Evolutionary conservation across 495 filamentous ascomycete species (phyloP).

Genomic region (Annulohypoxylon maeteangense): DNA sequence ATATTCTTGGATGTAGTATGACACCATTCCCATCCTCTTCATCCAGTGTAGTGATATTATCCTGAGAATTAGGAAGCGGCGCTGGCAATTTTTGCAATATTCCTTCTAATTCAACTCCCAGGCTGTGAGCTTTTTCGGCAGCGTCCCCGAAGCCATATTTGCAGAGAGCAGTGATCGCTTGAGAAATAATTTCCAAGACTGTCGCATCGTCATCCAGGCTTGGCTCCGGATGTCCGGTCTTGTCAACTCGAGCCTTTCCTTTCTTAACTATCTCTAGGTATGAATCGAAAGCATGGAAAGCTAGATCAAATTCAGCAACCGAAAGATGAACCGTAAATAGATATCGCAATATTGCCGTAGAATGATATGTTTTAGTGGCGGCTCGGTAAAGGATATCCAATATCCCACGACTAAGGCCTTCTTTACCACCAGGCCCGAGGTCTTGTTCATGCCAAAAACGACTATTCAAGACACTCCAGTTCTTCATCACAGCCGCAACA

Average conservation of each 20-base stretch:
- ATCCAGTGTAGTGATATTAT: conserved; percentile 39
- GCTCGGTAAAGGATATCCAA: conserved; percentile 88
- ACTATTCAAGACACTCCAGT: conserved; percentile 85
- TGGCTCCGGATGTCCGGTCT: conserved; percentile 75
- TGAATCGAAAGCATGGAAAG: conserved; percentile 85
- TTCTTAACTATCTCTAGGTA: conserved; percentile 87
- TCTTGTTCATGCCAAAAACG: conserved; percentile 79
- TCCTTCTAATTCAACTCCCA: conserved; percentile 72
- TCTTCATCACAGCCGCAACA: conserved; percentile 79
- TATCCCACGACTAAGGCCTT: conserved; percentile 73
- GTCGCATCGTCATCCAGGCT: conserved; percentile 81
- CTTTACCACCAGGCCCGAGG: conserved; percentile 80
- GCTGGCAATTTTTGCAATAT: conserved; percentile 60
- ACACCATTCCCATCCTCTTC: conserved; percentile 51
- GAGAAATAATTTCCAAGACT: conserved; percentile 77
- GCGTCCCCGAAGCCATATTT: conserved; percentile 78
- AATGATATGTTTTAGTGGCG: conserved; percentile 92
- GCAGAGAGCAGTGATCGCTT: conserved; percentile 83
- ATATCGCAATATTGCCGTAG: conserved; percentile 83
- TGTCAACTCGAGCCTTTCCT: conserved; percentile 81
- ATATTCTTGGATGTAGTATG: conserved; percentile 56
- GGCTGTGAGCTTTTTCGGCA: conserved; percentile 77
- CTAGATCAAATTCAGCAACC: conserved; percentile 87
- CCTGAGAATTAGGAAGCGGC: conserved; percentile 34
- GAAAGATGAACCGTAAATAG: conserved; percentile 88